Conservation (phyloP, 768 basidiomycete genomes). For the Russula vinacea region DNA sequence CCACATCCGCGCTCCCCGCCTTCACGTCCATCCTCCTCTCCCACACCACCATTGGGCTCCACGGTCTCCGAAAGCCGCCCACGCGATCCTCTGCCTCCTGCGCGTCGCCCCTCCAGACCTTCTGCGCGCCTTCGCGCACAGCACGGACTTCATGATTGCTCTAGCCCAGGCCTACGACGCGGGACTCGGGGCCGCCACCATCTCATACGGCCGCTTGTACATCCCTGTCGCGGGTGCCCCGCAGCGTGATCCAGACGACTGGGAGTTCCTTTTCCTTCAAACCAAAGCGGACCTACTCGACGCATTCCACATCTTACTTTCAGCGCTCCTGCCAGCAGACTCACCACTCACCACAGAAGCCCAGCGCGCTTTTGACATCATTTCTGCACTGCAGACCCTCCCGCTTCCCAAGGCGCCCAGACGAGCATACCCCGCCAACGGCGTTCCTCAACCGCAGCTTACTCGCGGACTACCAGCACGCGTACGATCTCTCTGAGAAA, state of each 20-base stretch:
- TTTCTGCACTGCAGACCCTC: constrained; percentile 58
- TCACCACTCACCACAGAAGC: constrained; percentile 44
- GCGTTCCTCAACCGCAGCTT: constrained; percentile 64
- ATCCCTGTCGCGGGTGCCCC: constrained; percentile 34
- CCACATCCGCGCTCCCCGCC: constrained; percentile 47
- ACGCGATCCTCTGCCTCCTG: constrained; percentile 55
- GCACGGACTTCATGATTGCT: constrained; percentile 51
- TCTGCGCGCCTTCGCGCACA: constrained; percentile 50
- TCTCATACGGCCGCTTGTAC: constrained; percentile 57
- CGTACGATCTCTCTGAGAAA: constrained; percentile 52
- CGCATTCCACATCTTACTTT: constrained; percentile 58
- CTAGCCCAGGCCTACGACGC: constrained; percentile 60
- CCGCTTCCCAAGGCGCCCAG: constrained; percentile 32
- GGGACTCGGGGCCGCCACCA: constrained; percentile 53
- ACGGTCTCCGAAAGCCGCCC: constrained; percentile 62
- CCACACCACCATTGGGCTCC: constrained; percentile 49
- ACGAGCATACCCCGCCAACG: constrained; percentile 25
- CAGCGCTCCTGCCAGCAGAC: constrained; percentile 46
- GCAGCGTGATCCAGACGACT: constrained; percentile 47
- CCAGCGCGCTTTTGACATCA: constrained; percentile 53
- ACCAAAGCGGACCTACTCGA: constrained; percentile 74
- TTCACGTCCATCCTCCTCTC: constrained; percentile 46
- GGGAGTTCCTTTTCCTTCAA: constrained; percentile 68
- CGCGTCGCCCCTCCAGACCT: constrained; percentile 49
- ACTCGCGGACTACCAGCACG: constrained; percentile 67